These are phyloP conservation scores for Nicotiana tabacum DNA, from an alignment of 257 asterid genomes.

Conservation along the genomic window DNA sequence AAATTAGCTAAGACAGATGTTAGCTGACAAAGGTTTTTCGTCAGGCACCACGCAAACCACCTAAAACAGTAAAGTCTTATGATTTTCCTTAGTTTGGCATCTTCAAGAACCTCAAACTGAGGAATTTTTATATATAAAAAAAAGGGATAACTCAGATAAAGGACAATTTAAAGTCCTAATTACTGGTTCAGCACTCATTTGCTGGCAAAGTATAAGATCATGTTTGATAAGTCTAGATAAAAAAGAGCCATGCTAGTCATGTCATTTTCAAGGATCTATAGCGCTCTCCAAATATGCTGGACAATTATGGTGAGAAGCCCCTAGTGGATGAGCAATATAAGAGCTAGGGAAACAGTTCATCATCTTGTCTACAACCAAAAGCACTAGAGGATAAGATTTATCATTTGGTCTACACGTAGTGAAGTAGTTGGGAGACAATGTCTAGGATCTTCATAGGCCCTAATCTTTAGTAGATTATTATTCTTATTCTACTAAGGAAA, in stretches of 20 bases:
- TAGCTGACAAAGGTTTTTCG: not conserved
- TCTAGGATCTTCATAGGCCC: not conserved
- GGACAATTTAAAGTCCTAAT: not conserved
- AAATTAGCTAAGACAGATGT: not conserved
- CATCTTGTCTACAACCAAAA: not conserved
- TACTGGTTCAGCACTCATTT: not conserved
- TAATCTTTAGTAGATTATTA: not conserved
- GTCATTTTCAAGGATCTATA: not conserved
- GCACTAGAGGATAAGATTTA: not conserved
- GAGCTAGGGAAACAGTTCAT: not conserved
- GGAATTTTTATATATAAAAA: not conserved
- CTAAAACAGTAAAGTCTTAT: not conserved
- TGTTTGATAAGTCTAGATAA: constrained; percentile 2
- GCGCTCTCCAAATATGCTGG: not conserved
- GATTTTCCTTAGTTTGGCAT: not conserved
- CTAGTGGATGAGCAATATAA: not conserved
- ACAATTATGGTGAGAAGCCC: not conserved
- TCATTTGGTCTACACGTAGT: not conserved
- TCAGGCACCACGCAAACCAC: not conserved
- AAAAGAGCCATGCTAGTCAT: not conserved
- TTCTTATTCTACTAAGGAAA: not conserved
- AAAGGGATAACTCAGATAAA: not conserved
- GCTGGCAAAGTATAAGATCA: not conserved
- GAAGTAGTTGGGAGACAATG: not conserved
- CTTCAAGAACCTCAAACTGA: not conserved